A percentile compares a stretch with the other conserved stretches of the same genome.
Evolutionary conservation across 805 yeast genomes (phyloP).

Genomic region (Danielia oregonensis): DNA sequence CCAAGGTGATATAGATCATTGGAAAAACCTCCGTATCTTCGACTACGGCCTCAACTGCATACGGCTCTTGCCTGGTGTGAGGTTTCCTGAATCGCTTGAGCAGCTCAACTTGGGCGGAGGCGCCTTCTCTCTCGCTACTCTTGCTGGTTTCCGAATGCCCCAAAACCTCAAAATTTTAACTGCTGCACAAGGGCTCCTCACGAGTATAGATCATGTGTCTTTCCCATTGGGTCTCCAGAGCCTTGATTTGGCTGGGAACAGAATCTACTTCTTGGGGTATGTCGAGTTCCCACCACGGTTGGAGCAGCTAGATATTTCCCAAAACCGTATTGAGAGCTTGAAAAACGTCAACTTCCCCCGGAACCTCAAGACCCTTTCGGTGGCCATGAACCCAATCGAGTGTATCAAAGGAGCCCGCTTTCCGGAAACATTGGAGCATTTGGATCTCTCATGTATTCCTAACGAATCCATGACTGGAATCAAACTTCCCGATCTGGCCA

Average conservation of each 20-base stretch:
- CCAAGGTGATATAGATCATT: slow-evolving; percentile 30
- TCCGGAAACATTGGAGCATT: slow-evolving; percentile 32
- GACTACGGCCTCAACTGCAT: slow-evolving; percentile 39
- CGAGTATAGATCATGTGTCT: slow-evolving; percentile 32
- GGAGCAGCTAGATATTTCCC: slow-evolving; percentile 31
- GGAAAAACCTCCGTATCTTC: slow-evolving; percentile 30
- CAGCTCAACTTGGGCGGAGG: slow-evolving; percentile 36
- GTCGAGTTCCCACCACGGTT: slow-evolving; percentile 35
- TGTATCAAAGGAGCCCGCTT: slow-evolving; percentile 38
- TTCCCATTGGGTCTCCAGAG: slow-evolving; percentile 32
- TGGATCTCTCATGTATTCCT: slow-evolving; percentile 41
- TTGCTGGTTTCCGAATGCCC: slow-evolving; percentile 39
- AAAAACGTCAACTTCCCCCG: slow-evolving; percentile 37
- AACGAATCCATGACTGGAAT: slow-evolving; percentile 46
- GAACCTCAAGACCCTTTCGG: slow-evolving; percentile 24
- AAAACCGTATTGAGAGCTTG: slow-evolving; percentile 37
- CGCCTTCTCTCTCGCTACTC: slow-evolving; percentile 35
- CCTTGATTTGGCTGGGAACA: slow-evolving; percentile 34
- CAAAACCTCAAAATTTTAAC: slow-evolving; percentile 24
- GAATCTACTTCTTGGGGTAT: slow-evolving; percentile 35
- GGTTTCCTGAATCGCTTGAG: slow-evolving; percentile 35
- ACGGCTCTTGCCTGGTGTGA: slow-evolving; percentile 36
- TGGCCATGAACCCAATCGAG: slow-evolving; percentile 40
- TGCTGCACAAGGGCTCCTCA: slow-evolving; percentile 32
- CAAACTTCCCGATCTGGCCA: slow-evolving; percentile 40